A percentile compares a stretch with the other conserved stretches of the same genome.
Conservation (phyloP, 129 eudicot species). For the Glebionis coronaria region DNA sequence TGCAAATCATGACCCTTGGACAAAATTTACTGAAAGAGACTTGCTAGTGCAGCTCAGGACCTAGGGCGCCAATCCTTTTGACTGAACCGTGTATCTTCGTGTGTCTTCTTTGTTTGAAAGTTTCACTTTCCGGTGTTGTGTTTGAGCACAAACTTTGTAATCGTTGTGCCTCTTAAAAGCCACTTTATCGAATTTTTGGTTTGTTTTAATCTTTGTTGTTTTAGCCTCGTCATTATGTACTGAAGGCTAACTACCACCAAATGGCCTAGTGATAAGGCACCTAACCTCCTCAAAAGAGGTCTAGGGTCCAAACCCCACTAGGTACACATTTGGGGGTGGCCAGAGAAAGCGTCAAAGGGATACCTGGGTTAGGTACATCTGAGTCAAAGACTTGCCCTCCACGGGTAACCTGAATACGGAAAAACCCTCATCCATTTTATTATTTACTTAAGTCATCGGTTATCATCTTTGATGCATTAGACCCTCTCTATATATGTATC, state of each 20-base stretch:
- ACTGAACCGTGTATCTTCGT: not conserved
- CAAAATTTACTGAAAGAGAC: not conserved
- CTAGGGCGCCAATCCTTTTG: not conserved
- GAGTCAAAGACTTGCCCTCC: too few relatives aligned
- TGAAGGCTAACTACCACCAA: too few relatives aligned
- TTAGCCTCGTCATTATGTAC: not conserved
- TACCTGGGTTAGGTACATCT: too few relatives aligned
- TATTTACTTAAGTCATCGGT: not conserved
- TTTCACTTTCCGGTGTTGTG: not conserved
- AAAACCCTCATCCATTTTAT: too few relatives aligned
- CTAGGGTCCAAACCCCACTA: too few relatives aligned
- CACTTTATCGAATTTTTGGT: not conserved
- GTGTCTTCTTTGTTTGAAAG: not conserved
- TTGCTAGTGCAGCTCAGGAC: not conserved
- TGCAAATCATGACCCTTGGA: not conserved
- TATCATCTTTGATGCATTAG: not conserved
- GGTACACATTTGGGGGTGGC: too few relatives aligned
- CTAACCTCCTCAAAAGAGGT: too few relatives aligned
- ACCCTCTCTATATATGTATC: not conserved
- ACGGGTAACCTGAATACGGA: too few relatives aligned
- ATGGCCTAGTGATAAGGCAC: too few relatives aligned
- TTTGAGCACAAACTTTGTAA: not conserved
- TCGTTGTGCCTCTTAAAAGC: not conserved
- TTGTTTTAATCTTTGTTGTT: not conserved
- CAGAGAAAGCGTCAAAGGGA: too few relatives aligned